Evolutionary conservation across 495 filamentous ascomycete genomes (phyloP).

Genomic region (Podospora comata): DNA sequence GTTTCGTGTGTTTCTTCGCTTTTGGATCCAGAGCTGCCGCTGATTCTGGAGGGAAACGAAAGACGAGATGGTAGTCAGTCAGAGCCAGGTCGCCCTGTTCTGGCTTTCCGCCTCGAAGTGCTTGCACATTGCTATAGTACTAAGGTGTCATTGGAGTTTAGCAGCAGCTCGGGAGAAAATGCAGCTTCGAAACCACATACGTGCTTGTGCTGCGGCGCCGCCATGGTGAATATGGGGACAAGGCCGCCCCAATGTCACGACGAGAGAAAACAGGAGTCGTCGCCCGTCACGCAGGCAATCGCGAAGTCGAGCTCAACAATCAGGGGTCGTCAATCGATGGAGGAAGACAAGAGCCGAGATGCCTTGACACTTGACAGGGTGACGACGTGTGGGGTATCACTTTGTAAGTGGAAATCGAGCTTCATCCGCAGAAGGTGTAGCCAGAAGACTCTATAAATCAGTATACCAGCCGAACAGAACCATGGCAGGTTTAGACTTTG

Average conservation of each 20-base stretch:
- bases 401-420: neutral
- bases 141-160: slow-evolving; percentile 21
- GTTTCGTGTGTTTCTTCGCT: slow-evolving; percentile 52
- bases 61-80: slow-evolving; percentile 41
- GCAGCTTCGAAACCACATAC: slow-evolving; percentile 20
- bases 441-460: neutral
- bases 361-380: neutral
- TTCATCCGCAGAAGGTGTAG: neutral
- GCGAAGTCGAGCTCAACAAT: neutral
- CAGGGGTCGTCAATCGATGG: neutral
- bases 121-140: slow-evolving; percentile 42
- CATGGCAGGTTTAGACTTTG: neutral
- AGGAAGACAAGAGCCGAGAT: neutral
- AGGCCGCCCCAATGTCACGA: neutral
- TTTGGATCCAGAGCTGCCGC: slow-evolving; percentile 25
- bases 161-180: slow-evolving; percentile 19
- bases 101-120: slow-evolving; percentile 41
- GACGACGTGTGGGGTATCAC: neutral
- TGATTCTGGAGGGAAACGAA: slow-evolving; percentile 36
- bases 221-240: slow-evolving; percentile 23
- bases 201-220: slow-evolving; percentile 33
- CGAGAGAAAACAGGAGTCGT: neutral
- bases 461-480: neutral
- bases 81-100: slow-evolving; percentile 45
- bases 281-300: neutral